These are phyloP conservation scores for Calocybe gangraenosa DNA, from an alignment of 768 basidiomycete genomes.

Conservation along the genomic window DNA sequence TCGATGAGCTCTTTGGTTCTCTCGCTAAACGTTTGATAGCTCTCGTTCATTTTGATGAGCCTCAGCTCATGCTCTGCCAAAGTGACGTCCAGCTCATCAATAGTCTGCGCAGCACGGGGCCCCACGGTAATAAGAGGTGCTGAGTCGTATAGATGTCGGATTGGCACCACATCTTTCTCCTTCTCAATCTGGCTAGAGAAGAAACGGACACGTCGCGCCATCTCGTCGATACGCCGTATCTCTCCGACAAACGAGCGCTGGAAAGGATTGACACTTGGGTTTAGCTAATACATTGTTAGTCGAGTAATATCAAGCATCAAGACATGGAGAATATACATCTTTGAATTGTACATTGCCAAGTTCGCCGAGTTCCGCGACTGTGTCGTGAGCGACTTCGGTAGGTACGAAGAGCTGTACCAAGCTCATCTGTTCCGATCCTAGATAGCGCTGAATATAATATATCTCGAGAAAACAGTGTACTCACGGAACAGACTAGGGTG, in stretches of 20 bases:
- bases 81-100: slow-evolving; percentile 89
- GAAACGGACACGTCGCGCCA: slow-evolving; percentile 91
- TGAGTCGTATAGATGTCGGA: slow-evolving; percentile 84
- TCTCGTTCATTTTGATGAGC: slow-evolving; percentile 86
- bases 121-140: slow-evolving; percentile 85
- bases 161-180: slow-evolving; percentile 76
- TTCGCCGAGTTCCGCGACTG: slow-evolving; percentile 92
- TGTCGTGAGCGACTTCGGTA: slow-evolving; percentile 95
- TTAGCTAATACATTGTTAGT: slow-evolving; percentile 52
- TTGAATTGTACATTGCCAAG: slow-evolving; percentile 96
- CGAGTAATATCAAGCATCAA: slow-evolving; percentile 4
- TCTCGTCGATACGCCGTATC: slow-evolving; percentile 92
- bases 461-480: slow-evolving; percentile 21
- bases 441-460: slow-evolving; percentile 8
- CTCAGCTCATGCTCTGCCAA: slow-evolving; percentile 84
- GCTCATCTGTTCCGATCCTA: slow-evolving; percentile 98
- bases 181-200: slow-evolving; percentile 83
- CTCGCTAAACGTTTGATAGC: slow-evolving; percentile 85
- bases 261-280: slow-evolving; percentile 93
- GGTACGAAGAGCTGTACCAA: slow-evolving; percentile 96
- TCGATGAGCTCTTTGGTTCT: slow-evolving; percentile 85
- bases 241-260: slow-evolving; percentile 98
- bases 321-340: slow-evolving; percentile 52
- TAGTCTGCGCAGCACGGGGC: slow-evolving; percentile 87
- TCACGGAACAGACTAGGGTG: slow-evolving; percentile 84